A percentile compares a stretch with the other conserved stretches of the same genome.
Conservation (phyloP, 192 early-diverging fungal species). For the Powellomyces hirtus region DNA sequence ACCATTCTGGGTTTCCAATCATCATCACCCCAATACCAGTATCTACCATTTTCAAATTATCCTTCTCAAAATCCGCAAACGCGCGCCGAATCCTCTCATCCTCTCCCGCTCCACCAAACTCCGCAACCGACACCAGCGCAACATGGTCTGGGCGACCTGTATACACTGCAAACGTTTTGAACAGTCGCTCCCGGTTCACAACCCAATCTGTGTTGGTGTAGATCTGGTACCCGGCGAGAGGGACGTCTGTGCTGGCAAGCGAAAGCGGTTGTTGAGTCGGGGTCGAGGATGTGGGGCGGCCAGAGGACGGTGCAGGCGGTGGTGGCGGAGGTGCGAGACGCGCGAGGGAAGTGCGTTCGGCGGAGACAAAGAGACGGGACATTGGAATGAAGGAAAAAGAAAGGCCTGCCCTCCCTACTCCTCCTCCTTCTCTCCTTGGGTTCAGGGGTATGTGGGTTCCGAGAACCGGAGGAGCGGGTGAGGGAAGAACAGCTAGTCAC, state of each 20-base stretch:
- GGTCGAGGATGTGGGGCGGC: background rate
- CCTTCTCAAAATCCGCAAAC: conserved; percentile 25
- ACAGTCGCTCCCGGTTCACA: conserved; percentile 15
- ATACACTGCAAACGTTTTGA: conserved; percentile 38
- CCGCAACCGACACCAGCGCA: conserved; percentile 16
- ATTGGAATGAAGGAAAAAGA: too few species aligned
- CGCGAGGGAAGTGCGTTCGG: background rate
- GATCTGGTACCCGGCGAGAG: conserved; percentile 23
- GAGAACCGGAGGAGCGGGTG: too few species aligned
- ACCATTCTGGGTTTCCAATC: conserved; percentile 29
- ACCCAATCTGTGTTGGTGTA: conserved; percentile 29
- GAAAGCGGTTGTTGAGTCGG: background rate
- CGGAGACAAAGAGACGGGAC: conserved; percentile 10
- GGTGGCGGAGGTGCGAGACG: background rate
- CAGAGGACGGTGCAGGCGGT: background rate
- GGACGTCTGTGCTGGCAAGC: background rate
- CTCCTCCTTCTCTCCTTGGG: too few species aligned
- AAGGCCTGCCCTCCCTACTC: too few species aligned
- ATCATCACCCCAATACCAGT: conserved; percentile 31
- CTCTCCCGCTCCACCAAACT: background rate
- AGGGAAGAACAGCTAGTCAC: too few species aligned
- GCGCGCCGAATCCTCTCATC: conserved; percentile 6
- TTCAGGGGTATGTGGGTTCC: too few species aligned
- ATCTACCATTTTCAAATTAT: conserved; percentile 14
- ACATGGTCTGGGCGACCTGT: conserved; percentile 16